Conservation (phyloP, 208 protist species). For the Leishmania martiniquensis region DNA sequence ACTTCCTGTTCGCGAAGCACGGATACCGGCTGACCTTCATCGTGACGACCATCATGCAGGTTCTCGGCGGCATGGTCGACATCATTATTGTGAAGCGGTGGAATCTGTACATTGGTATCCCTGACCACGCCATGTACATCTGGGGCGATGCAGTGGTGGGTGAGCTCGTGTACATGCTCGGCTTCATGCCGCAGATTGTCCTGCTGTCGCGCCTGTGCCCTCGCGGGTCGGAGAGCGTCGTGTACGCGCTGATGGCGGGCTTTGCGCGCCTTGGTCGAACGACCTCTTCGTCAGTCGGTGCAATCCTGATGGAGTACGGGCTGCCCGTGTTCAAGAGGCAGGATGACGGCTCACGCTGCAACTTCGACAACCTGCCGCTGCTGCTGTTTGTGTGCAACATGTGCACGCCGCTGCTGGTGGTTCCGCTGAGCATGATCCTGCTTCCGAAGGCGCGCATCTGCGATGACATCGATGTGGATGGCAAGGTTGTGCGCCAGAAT, state of each 20-base stretch:
- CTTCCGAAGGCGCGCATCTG: slow-evolving; percentile 56
- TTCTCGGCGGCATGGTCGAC: slow-evolving; percentile 44
- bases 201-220: slow-evolving; percentile 82
- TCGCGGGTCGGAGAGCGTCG: slow-evolving; percentile 68
- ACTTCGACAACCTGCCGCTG: slow-evolving; percentile 54
- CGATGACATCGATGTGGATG: slow-evolving; percentile 48
- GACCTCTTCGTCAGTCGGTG: slow-evolving; percentile 42
- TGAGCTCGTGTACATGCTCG: slow-evolving; percentile 64
- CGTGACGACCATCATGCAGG: slow-evolving; percentile 36
- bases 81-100: slow-evolving; percentile 74
- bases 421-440: slow-evolving; percentile 47
- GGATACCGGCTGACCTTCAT: slow-evolving; percentile 54
- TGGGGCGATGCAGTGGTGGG: slow-evolving; percentile 61
- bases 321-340: slow-evolving; percentile 36
- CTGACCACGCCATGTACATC: slow-evolving; percentile 67
- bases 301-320: slow-evolving; percentile 49
- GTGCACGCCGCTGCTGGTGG: slow-evolving; percentile 42
- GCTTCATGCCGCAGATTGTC: slow-evolving; percentile 75
- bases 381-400: slow-evolving; percentile 57
- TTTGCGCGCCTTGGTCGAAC: slow-evolving; percentile 68
- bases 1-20: slow-evolving; percentile 57
- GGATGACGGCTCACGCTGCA: slow-evolving; percentile 31
- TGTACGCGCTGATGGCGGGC: slow-evolving; percentile 79
- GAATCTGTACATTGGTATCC: slow-evolving; percentile 53
- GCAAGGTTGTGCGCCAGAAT: slow-evolving; percentile 30